Evolutionary conservation across 768 basidiomycete species (phyloP).

Genomic region (Boletus insuetus): DNA sequence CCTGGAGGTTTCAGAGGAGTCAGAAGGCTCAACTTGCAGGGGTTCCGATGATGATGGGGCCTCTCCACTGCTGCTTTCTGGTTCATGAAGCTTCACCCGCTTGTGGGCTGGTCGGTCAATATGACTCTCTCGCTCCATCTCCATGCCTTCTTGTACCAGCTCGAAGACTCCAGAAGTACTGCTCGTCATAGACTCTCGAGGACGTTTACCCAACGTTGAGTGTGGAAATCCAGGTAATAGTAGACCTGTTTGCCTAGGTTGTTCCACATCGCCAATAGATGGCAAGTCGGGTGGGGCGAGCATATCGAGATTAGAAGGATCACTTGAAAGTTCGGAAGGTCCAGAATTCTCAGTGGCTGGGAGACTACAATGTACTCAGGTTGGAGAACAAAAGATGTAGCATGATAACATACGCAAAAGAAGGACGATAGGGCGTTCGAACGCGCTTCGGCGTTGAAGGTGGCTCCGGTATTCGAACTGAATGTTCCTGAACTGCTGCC

Average conservation of each 20-base stretch:
- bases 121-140: slow-evolving; percentile 37
- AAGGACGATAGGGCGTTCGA: slow-evolving; percentile 27
- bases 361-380: slow-evolving; percentile 22
- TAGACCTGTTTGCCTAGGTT: slow-evolving; percentile 11
- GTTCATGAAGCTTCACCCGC: slow-evolving; percentile 39
- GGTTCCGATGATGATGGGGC: slow-evolving; percentile 6
- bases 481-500: slow-evolving; percentile 8
- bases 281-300: slow-evolving; percentile 8
- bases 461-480: slow-evolving; percentile 27
- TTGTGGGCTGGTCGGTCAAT: slow-evolving; percentile 52
- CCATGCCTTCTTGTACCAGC: slow-evolving; percentile 39
- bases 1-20: slow-evolving; percentile 9
- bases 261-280: slow-evolving; percentile 7
- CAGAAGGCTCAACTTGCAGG: slow-evolving; percentile 16
- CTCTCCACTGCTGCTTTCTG: slow-evolving; percentile 25
- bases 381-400: neutral
- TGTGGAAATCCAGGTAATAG: slow-evolving; percentile 40
- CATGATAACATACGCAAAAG: slow-evolving; percentile 24
- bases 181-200: slow-evolving; percentile 49
- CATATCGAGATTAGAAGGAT: slow-evolving; percentile 20
- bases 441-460: slow-evolving; percentile 36
- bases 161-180: slow-evolving; percentile 42
- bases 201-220: slow-evolving; percentile 63
- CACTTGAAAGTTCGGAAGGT: slow-evolving; percentile 19
- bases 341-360: slow-evolving; percentile 15